phyloP scores from a whole-genome alignment of 768 basidiomycete species.

The Rhodotorula kratochvilovae region DNA sequence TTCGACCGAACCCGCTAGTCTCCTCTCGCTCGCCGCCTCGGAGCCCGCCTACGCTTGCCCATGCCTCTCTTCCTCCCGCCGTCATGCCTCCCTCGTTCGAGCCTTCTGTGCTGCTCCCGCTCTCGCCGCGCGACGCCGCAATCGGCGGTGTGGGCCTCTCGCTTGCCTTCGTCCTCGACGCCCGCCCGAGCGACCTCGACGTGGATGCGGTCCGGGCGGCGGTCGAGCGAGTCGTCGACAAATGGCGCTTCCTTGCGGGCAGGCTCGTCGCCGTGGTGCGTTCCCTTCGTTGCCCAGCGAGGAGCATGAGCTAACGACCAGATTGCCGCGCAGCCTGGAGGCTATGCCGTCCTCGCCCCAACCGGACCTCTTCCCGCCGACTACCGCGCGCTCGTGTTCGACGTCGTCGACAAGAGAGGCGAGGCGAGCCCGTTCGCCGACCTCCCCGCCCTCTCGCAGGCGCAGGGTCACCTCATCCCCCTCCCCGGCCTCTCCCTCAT shows the following conservation, averaged over 20 bases:
- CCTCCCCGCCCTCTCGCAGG: background rate
- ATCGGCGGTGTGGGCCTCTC: slow-evolving; percentile 3
- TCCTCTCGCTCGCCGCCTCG: too few relatives aligned
- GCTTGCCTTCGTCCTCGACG: background rate
- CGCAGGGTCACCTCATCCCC: background rate
- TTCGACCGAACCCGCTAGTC: too few relatives aligned
- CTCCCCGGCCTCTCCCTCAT: background rate
- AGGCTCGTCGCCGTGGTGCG: background rate
- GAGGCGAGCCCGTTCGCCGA: background rate
- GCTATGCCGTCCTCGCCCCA: background rate
- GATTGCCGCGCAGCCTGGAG: background rate
- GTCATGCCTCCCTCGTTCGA: background rate
- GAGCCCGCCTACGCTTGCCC: too few relatives aligned
- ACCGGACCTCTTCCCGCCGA: background rate
- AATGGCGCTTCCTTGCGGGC: background rate
- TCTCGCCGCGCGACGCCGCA: background rate
- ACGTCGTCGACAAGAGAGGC: too few relatives aligned
- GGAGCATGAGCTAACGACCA: background rate
- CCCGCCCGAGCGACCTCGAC: background rate
- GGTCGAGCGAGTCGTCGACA: background rate
- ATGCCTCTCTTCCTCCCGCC: too few relatives aligned
- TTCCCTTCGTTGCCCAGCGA: background rate
- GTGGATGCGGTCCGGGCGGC: background rate
- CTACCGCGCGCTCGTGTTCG: background rate
- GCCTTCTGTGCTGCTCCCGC: background rate